Base-by-base conservation (phyloP, 2,329 filamentous ascomycete genomes). In the Trichophyton benhamiae region DNA sequence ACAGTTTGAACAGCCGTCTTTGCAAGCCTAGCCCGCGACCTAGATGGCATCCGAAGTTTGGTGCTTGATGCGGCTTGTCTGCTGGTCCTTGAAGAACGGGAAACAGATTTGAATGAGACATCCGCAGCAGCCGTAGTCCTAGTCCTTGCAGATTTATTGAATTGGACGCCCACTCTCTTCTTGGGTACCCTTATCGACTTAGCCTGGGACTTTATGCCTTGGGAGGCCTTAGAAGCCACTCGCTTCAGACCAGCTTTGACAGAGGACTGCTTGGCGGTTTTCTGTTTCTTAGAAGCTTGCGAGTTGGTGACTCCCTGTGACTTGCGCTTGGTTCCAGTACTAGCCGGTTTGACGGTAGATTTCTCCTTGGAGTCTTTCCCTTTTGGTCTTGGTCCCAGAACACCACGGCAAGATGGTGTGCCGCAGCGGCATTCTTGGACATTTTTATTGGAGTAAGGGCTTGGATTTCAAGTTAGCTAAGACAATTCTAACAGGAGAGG, bases 381-480 rank as follows among this genome's bases (percentile, higher is more conserved):
- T 67, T 80, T 81, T 3, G 79, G 77, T 59, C 77, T 79, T 8
- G 80, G 80, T 11, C 82, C 83, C 41, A 87, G 74, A 44, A 84
- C 78, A 57, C 84, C 85, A 64, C 84, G 80, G 67, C 84, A 87
- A 41, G 78, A 80, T 7, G 76, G 70, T 7, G 83, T 78, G 33
- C 84, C 84, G 68, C 84, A 87, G 61, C 81, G 80, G 68, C 84
- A 87, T 64, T 79, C 72, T 69, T 87, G 84, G 41, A 84, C 82
- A 65, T 84, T 85, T 68, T 83, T 83, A 64, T 78, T 78, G 9
- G 82, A 85, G 69, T 80, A 83, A 8, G 80, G 80, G 64, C 78
- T 80, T 48, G 30, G 7, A 41, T 52, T 20, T 8, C 25, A 49
- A 22, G 42, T 46, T 4, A 48, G 27, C n/a, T 48, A 22, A 27